Conservation (phyloP, 1,284 basidiomycete species). For the Blastosporella zonata region DNA sequence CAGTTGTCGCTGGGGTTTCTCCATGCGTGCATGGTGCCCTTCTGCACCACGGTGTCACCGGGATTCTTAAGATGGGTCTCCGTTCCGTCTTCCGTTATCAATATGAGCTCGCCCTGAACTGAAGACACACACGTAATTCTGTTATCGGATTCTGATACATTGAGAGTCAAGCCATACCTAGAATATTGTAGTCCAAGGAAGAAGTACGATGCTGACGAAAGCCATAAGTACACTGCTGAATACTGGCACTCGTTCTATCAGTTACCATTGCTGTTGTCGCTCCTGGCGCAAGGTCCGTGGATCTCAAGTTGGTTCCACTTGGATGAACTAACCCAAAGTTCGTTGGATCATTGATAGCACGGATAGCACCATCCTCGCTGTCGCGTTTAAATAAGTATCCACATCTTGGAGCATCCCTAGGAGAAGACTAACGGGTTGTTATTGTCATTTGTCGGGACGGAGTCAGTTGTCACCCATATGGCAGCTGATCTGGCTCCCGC, state of each 20-base stretch:
- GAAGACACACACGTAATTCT: neutral
- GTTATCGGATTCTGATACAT: neutral
- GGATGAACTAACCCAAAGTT: slow-evolving; percentile 45
- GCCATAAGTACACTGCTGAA: slow-evolving; percentile 4
- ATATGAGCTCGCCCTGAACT: slow-evolving; percentile 55
- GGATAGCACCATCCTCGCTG: slow-evolving; percentile 50
- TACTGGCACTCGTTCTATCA: neutral
- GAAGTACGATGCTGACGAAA: slow-evolving; percentile 41
- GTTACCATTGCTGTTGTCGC: slow-evolving; percentile 48
- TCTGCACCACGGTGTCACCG: slow-evolving; percentile 56
- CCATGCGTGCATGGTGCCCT: slow-evolving; percentile 61
- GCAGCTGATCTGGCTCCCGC: slow-evolving; percentile 31
- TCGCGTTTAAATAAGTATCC: neutral
- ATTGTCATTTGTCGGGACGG: slow-evolving; percentile 53
- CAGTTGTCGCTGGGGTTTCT: slow-evolving; percentile 51
- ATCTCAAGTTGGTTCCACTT: slow-evolving; percentile 46
- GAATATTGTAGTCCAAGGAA: slow-evolving; percentile 60
- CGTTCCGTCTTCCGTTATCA: slow-evolving; percentile 54
- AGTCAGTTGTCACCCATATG: slow-evolving; percentile 49
- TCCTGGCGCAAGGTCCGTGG: slow-evolving; percentile 58
- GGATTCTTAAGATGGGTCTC: slow-evolving; percentile 53
- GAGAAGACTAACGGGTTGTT: slow-evolving; percentile 38
- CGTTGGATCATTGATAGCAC: slow-evolving; percentile 35
- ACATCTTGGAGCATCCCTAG: neutral
- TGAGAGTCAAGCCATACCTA: slow-evolving; percentile 36